These are phyloP conservation scores for Chloris gayana DNA, from an alignment of 176 grass and related monocot species.

Conservation along the genomic window DNA sequence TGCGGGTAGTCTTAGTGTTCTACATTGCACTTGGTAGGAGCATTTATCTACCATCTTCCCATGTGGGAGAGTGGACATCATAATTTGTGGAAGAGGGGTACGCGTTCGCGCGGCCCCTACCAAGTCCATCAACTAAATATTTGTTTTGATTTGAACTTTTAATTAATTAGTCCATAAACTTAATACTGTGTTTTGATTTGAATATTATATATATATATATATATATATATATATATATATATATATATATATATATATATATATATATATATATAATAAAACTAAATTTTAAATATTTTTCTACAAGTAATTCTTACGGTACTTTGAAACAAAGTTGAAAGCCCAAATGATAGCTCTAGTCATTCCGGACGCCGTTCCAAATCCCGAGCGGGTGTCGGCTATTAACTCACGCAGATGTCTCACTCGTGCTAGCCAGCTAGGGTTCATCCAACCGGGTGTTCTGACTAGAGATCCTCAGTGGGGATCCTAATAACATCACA, in stretches of 20 bases:
- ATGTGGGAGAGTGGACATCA: constrained; percentile 28
- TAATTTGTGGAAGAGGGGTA: constrained; percentile 58
- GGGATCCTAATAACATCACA: constrained; percentile 46
- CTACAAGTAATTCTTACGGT: constrained; percentile 9
- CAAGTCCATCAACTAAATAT: not conserved
- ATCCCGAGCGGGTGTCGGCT: constrained; percentile 48
- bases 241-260: too few species aligned
- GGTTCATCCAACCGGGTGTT: constrained; percentile 34
- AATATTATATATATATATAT: too few species aligned
- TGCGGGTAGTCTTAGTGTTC: too few species aligned
- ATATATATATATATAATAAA: too few species aligned
- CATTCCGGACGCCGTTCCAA: constrained; percentile 50
- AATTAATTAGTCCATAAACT: too few species aligned
- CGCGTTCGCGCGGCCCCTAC: constrained; percentile 37
- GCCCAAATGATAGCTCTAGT: constrained; percentile 49
- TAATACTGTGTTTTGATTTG: too few species aligned
- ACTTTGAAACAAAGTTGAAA: constrained; percentile 35
- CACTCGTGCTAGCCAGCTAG: constrained; percentile 52
- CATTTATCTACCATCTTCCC: constrained; percentile 22
- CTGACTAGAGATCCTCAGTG: constrained; percentile 33
- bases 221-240: too few species aligned
- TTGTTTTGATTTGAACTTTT: too few species aligned
- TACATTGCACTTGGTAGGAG: not conserved
- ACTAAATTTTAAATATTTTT: too few species aligned
- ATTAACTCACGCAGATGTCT: constrained; percentile 64